Conservation (phyloP, 2,329 filamentous ascomycete genomes). For the Stylonectria norvegica region DNA sequence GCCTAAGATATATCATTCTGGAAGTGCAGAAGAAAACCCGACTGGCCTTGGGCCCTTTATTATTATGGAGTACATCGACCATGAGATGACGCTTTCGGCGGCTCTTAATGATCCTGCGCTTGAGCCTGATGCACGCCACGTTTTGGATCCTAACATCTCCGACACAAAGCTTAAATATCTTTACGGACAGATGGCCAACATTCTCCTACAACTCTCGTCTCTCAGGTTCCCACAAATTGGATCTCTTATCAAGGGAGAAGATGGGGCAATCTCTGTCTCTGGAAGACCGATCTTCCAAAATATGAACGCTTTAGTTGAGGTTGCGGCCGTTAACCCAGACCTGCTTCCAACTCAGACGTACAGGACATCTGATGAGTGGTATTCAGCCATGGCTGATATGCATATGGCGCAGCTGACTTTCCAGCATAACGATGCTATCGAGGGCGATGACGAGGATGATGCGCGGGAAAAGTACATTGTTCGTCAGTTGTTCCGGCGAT, state of each 20-base stretch:
- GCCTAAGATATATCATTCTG: constrained; percentile 31
- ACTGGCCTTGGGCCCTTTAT: constrained; percentile 35
- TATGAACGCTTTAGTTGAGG: constrained; percentile 39
- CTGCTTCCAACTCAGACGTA: constrained; percentile 22
- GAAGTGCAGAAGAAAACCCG: constrained; percentile 30
- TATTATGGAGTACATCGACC: constrained; percentile 36
- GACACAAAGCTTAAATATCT: constrained; percentile 31
- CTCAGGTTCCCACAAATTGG: constrained; percentile 37
- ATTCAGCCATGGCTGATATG: constrained; percentile 36
- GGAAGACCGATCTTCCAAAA: constrained; percentile 38
- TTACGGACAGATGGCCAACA: constrained; percentile 41
- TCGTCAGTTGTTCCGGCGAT: constrained; percentile 32
- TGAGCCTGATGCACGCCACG: constrained; percentile 21
- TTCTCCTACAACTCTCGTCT: constrained; percentile 38
- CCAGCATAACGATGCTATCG: constrained; percentile 43
- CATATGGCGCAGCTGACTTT: constrained; percentile 39
- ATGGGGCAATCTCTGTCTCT: constrained; percentile 25
- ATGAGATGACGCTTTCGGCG: constrained; percentile 27
- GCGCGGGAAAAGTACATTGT: constrained; percentile 33
- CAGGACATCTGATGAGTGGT: constrained; percentile 35
- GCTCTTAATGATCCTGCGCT: constrained; percentile 27
- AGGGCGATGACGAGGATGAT: too few species aligned
- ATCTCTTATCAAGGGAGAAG: constrained; percentile 23
- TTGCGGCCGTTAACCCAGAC: constrained; percentile 22
- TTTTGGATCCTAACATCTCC: constrained; percentile 34